Evolutionary conservation across 345 rosid species (phyloP).

Genomic region (Corchorus capsularis): DNA sequence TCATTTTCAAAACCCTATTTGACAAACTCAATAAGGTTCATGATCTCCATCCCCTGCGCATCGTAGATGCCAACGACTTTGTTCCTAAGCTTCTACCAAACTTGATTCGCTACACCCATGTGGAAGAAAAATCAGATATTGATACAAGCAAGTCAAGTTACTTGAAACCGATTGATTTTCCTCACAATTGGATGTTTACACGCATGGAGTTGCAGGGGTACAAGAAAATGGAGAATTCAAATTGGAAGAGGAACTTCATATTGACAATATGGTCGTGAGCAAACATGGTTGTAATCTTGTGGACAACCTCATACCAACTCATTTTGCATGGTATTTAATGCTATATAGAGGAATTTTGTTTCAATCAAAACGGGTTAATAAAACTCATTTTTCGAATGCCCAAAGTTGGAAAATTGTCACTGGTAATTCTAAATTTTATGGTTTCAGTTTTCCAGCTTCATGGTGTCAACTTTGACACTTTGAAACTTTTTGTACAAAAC

Average conservation of each 20-base stretch:
- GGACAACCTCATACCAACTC: too few relatives aligned
- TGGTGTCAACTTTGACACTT: too few relatives aligned
- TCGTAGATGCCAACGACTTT: constrained; percentile 47
- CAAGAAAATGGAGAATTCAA: constrained; percentile 47
- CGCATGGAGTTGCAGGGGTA: constrained; percentile 75
- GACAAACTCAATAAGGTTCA: constrained; percentile 35
- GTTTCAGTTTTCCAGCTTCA: too few relatives aligned
- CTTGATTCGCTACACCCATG: constrained; percentile 59
- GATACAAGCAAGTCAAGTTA: constrained; percentile 57
- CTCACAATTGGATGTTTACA: constrained; percentile 63
- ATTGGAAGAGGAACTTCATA: constrained; percentile 26
- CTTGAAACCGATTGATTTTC: constrained; percentile 48
- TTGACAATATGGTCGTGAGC: too few relatives aligned
- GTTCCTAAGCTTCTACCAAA: constrained; percentile 60
- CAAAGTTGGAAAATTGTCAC: too few relatives aligned
- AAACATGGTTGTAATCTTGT: too few relatives aligned
- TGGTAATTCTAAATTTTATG: too few relatives aligned
- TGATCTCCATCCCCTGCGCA: constrained; percentile 46
- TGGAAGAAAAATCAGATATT: constrained; percentile 61
- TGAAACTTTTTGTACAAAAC: too few relatives aligned
- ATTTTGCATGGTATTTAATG: too few relatives aligned
- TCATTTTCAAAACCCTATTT: constrained; percentile 38
- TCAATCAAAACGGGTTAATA: too few relatives aligned
- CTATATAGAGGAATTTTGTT: too few relatives aligned
- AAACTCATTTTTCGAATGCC: too few relatives aligned